A percentile compares a stretch with the other conserved stretches of the same genome.
These are phyloP conservation scores for Euphorbia tirucalli DNA, from an alignment of 345 rosid species.

Conservation along the genomic window DNA sequence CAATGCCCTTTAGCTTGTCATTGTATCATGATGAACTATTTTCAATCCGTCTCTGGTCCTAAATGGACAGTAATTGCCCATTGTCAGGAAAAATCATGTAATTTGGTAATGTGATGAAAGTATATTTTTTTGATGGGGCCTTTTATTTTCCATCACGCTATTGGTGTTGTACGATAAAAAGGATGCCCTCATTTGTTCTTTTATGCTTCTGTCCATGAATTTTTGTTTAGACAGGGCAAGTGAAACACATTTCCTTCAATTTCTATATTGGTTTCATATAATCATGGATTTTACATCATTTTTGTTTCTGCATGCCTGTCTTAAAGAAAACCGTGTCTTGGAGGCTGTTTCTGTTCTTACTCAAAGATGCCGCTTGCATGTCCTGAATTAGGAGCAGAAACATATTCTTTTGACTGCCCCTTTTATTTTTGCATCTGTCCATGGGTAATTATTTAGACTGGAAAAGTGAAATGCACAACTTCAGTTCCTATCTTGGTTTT, in stretches of 20 bases:
- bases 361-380: constrained; percentile 91
- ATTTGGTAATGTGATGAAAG: background rate
- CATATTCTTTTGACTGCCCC: constrained; percentile 5
- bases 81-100: background rate
- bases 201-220: background rate
- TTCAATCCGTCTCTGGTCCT: background rate
- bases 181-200: background rate
- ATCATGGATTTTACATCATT: constrained; percentile 6
- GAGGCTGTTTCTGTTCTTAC: constrained; percentile 92
- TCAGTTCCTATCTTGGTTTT: background rate
- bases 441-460: background rate
- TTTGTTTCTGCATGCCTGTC: constrained; percentile 21
- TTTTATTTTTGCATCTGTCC: background rate
- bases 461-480: background rate
- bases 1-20: background rate
- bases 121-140: background rate
- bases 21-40: no score
- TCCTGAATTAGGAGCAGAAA: constrained; percentile 56
- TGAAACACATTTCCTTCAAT: background rate
- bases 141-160: background rate
- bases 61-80: background rate
- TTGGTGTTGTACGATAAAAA: background rate
- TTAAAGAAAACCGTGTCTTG: constrained; percentile 90
- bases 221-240: background rate
- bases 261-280: background rate